phyloP scores from a whole-genome alignment of 768 basidiomycete genomes.

The Coprinopsis strossmayeri region DNA sequence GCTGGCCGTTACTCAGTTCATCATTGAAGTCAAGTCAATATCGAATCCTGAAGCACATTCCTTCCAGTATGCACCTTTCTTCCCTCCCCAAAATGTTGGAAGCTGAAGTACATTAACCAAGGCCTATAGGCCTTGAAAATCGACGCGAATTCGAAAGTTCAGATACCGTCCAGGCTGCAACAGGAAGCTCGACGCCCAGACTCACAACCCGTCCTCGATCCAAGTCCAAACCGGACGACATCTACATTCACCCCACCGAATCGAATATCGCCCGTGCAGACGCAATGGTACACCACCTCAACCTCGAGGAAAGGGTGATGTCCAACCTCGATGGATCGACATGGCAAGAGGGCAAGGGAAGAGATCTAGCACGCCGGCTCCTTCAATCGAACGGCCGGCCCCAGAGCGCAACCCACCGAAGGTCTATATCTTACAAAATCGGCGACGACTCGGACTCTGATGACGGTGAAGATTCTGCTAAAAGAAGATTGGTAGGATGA shows the following conservation, averaged over 20 bases:
- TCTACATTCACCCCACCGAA: constrained; percentile 57
- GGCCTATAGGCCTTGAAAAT: neutral
- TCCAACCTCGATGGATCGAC: constrained; percentile 28
- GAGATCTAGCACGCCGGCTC: constrained; percentile 41
- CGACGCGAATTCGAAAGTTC: neutral
- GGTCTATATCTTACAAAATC: constrained; percentile 14
- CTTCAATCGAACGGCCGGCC: constrained; percentile 15
- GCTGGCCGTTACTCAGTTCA: constrained; percentile 52
- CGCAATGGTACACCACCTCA: constrained; percentile 49
- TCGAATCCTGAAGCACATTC: constrained; percentile 1
- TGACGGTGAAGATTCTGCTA: neutral
- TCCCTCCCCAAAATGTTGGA: neutral
- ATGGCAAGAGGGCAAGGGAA: constrained; percentile 50
- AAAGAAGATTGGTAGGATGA: neutral
- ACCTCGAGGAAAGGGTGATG: constrained; percentile 43
- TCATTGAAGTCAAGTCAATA: constrained; percentile 9
- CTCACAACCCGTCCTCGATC: constrained; percentile 38
- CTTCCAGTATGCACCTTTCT: constrained; percentile 7
- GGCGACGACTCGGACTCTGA: constrained; percentile 21
- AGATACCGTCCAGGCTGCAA: too few species aligned
- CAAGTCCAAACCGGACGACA: constrained; percentile 49
- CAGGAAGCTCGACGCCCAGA: too few species aligned
- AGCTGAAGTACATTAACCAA: too few species aligned
- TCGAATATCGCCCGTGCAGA: constrained; percentile 66
- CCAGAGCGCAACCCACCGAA: neutral